Evolutionary conservation across 108 stramenopile genomes (phyloP), one percentile per base, ranked within the genome.

Genomic region (Aurantiochytrium sp.): DNA sequence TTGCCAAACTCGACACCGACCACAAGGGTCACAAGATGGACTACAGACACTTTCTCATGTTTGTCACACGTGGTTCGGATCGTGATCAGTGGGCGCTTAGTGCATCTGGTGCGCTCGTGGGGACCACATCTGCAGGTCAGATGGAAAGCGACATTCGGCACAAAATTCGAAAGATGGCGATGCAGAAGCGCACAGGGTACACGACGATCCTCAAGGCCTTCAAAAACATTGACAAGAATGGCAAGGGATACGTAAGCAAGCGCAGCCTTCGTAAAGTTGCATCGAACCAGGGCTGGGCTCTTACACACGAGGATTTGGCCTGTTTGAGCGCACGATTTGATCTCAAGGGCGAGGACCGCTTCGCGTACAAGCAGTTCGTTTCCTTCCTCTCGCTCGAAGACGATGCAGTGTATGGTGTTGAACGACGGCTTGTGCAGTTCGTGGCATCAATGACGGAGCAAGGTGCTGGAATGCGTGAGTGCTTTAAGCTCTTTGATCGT

Each of bases 11-110:
- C 12, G 76, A 83, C 51, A 8, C 76, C 6, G 76, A 83, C 76
- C 23, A 28, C 4, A 47, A 47, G 45, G 76, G 76, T 12, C 49
- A 35, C n/a, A 83, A 53, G 45, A 53, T 83, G 51, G 76, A 83
- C 76, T 83, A 83, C 76, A 12, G 76, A 28, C 76, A 83, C 23
- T 83, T 83, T 83, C 76, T 83, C 28, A 83, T 83, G 76, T 83
- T 53, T 83, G 45, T 47, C 76, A 83, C 76, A 6, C 45, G 76
- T 53, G 76, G 76, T 1, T 83, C 76, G n/a, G 76, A 83, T 53
- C 76, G 76, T 18, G 76, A 83, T 45, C 76, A 83, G 51, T 83
- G 76, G 76, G 76, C 76, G 25, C 76, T 83, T 83, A 53, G 76
- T 35, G n/a, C 76, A 8, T 53, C 45, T 6, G 76, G 76, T 25